Base-by-base conservation (phyloP, 129 eudicot genomes). In the Oenanthe sinensis region DNA sequence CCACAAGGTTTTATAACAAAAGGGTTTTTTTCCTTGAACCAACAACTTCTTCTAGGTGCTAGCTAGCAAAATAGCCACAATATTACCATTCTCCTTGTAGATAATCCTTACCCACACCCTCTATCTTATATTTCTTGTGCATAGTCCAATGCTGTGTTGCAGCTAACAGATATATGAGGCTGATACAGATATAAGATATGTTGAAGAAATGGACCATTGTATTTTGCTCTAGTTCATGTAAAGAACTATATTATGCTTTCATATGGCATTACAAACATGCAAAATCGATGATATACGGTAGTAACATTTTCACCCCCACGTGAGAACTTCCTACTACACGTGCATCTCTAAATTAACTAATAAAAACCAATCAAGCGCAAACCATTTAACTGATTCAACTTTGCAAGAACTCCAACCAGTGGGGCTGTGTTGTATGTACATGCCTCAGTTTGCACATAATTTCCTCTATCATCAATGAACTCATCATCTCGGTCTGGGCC, bases 341-440 rank as follows among this genome's bases (percentile, higher is more conserved):
- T 39, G 6, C 22, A 20, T 76, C 30, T 63, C 22, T 22, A 58
- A 22, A 22, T 3, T 44, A 55, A 75, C 81, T 84, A 82, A 43
- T 79, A 79, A 71, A 85, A 77, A 77, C 81, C 83, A 80, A 79
- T 74, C 46, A 80, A 79, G 47, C 36, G 45, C 24, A 42, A 45
- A 39, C 81, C 78, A 65, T 85, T 79, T 33, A 85, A 55, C 4
- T 76, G 80, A 80, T 86, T 79, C 78, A 93, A 82, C 80, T 82
- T 90, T 16, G 98, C 97, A 79, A 92, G 90, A 85, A 90, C 79
- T 17, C 98, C 98, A 28, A 92, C 94, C 39, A 93, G 79, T 1
- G 98, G 92, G 15, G 96, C 88, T 8, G 98, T 92, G 45, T 88
- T 93, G 37, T 90, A 89, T 22, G 97, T 93, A 71, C 96, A 90